Evolutionary conservation across 164 flowering plant species (phyloP), one percentile per base, ranked within the genome.

Genomic region (Sextonia rubra): DNA sequence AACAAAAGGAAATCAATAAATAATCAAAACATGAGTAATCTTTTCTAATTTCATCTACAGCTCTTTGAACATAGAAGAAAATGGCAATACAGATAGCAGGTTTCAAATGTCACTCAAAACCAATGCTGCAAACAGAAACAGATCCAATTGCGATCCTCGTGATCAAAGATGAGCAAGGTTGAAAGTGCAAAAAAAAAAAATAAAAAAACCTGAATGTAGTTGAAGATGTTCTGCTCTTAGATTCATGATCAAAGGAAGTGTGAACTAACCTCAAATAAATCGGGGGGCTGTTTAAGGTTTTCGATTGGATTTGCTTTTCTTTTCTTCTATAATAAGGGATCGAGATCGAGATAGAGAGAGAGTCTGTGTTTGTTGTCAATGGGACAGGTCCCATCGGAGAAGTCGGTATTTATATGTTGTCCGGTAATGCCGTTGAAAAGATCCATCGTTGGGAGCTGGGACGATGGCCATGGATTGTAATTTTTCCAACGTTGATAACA

Each of bases 241-340:
- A 49, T 15, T 22, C 2, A 55, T 24, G 44, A 69, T 8, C 44
- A 37, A 7, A 56, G 63, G 11, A n/a, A 58, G 24, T 2, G 30
- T 32, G 64, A 24, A 58, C 72, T 29, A 2, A 71, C 73, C 73
- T 71, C 32, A 71, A 71, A 22, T 60, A 71, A 71, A 22, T 60
- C 20, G 66, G 24, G 5, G 72, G n/a, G 47, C 27, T 17, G 58
- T 71, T 37, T 55, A 61, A 37, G 55, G 66, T 44, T 60, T 24
- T 37, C 25, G 55, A 65, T 37, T 37, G 44, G 44, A 37, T 37
- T 37, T 37, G 44, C 8, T 37, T 8, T 37, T 37, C 44, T 8
- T 37, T 9, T 8, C 66, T 12, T 64, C 22, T 60, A n/a, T n/a
- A n/a, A 8, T 25, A 12, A 15, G 12, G 15, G 18, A 56, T 62